Base-by-base conservation (phyloP, 1,284 basidiomycete genomes). In the Hymenochaete sp. region DNA sequence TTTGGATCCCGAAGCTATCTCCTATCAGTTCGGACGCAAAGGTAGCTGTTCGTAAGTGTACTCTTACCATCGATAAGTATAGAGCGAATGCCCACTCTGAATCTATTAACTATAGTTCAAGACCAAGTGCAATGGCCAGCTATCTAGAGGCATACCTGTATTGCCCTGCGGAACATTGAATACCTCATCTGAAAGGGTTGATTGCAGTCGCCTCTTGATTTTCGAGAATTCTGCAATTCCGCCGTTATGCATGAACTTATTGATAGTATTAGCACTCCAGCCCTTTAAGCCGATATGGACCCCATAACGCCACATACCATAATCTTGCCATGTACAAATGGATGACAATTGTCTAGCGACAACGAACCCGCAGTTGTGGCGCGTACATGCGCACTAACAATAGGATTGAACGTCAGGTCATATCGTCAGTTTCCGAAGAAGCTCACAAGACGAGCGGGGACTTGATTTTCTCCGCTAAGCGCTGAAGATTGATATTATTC, bases 51-150 rank as follows among this genome's bases (percentile, higher is more conserved):
- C 16, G 14, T 19, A 22, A 2, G 44, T 13, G 32, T 8, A 35
- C 6, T 53, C 65, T 39, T 42, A 82, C 90, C 68, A 87, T 91
- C 2, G 89, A 87, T 18, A 97, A 65, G 62, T 93, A 89, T 39
- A 95, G 66, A 8, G 89, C 92, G 59, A 96, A 97, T 5, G 89
- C 83, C 91, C 92, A 96, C 70, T 97, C 91, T 1, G 91, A 93
- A 62, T 95, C 91, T 87, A 53, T 27, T 14, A 18, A 32, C 10
- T 44, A 45, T 18, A 26, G 41, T 25, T 53, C 22, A 35, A 26
- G 3, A 44, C 32, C 14, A 14, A 19, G 35, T 26, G 29, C 4
- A 16, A 36, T 28, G 28, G n/a, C 41, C 9, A n/a, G 4, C 13
- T 29, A 19, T 37, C 18, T 27, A 38, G 33, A 14, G 25, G 43